A percentile compares a stretch with the other conserved stretches of the same genome.
These are phyloP conservation scores for Crataegus laevigata DNA, from an alignment of 306 rosid species.

Conservation along the genomic window DNA sequence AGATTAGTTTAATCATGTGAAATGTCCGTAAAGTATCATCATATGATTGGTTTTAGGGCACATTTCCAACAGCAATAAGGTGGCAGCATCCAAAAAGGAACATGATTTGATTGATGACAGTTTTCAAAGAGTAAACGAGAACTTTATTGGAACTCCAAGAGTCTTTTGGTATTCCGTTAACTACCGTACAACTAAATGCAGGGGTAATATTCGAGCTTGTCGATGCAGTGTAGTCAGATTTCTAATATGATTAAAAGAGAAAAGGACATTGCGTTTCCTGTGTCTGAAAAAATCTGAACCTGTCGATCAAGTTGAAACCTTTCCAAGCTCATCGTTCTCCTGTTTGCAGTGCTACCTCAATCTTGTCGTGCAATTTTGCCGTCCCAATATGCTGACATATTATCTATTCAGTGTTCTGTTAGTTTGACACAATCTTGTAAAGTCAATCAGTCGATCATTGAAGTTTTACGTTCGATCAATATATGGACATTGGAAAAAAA, in stretches of 20 bases:
- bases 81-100: neutral
- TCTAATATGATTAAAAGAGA: slow-evolving; percentile 7
- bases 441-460: neutral
- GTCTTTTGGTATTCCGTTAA: slow-evolving; percentile 4
- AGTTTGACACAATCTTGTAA: neutral
- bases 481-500: neutral
- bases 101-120: slow-evolving; percentile 6
- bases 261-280: neutral
- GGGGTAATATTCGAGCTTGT: slow-evolving; percentile 19
- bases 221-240: slow-evolving; percentile 10
- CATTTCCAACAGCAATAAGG: no score
- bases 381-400: neutral
- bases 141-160: neutral
- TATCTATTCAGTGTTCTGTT: neutral
- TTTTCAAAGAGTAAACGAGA: slow-evolving; percentile 6
- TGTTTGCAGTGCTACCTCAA: neutral
- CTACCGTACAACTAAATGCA: slow-evolving; percentile 17
- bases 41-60: no score
- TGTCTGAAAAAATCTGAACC: slow-evolving; percentile 13
- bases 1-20: no score
- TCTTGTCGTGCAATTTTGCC: no score
- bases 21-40: no score
- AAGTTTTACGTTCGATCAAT: no score
- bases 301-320: slow-evolving; percentile 2
- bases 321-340: slow-evolving; percentile 13